Percentiles rank a stretch among this genome's conserved stretches.
Evolutionary conservation across 495 filamentous ascomycete genomes (phyloP).

Genomic region (Penicillium chermesinum): DNA sequence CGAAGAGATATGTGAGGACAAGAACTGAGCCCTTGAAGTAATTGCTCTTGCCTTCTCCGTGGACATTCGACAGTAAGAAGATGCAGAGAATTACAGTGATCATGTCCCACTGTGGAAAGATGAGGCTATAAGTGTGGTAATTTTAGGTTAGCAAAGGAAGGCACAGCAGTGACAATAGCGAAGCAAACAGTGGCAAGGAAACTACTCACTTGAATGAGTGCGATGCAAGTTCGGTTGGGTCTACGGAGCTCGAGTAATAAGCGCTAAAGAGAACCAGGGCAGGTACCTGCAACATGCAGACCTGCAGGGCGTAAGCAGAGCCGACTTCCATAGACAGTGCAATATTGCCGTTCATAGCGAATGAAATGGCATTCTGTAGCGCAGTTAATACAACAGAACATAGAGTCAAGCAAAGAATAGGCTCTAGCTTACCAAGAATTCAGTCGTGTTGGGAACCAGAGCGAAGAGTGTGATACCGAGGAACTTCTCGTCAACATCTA

Average conservation of each 20-base stretch:
- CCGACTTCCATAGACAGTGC: conserved; percentile 98
- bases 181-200: too few species aligned
- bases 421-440: conserved; percentile 76
- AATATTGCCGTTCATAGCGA: conserved; percentile 99
- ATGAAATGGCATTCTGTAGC: conserved; percentile 89
- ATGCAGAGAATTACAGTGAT: conserved; percentile 96
- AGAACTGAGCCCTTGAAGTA: conserved; percentile 82
- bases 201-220: conserved; percentile 71
- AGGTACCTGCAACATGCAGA: conserved; percentile 94
- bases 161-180: too few species aligned
- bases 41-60: conserved; percentile 87
- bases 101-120: conserved; percentile 99
- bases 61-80: conserved; percentile 95
- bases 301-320: conserved; percentile 93
- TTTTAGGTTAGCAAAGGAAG: too few species aligned
- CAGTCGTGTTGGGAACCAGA: conserved; percentile 94
- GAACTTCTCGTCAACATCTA: conserved; percentile 96
- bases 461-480: conserved; percentile 96
- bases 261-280: conserved; percentile 90
- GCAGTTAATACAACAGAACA: conserved; percentile 27
- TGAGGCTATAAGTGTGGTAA: conserved; percentile 57
- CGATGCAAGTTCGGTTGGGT: conserved; percentile 54
- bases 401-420: neutral
- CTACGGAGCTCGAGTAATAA: conserved; percentile 45
- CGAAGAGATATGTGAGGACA: conserved; percentile 87